Base-by-base conservation (phyloP, 345 rosid species). In the Linum tenue region DNA sequence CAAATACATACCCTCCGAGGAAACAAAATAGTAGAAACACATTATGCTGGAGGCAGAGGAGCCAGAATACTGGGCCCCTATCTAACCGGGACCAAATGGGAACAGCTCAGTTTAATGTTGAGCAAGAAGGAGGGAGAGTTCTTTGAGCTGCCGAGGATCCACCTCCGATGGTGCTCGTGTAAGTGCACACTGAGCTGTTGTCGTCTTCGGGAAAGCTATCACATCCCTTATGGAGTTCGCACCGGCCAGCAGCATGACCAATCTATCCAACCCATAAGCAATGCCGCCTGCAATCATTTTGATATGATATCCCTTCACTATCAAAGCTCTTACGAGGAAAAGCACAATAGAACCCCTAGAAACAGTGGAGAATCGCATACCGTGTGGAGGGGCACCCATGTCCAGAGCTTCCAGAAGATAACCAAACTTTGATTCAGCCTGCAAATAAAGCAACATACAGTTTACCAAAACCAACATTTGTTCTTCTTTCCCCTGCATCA, bases 321-420 rank as follows among this genome's bases (percentile, higher is more conserved):
- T 44, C 60, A 43, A 68, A 48, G 66, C 65, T 50, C 2, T 41
- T 6, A 2, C 5, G 5, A 14, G 8, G 37, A 55, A 38, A 14
- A 7, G 31, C 16, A 17, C 60, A 31, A 37, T 15, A 3, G 2
- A 66, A 3, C 56, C 39, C 17, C 0, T 16, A 14, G 36, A 12
- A 12, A 65, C 38, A 63, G 39, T 37, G n/a, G 44, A 65, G 58
- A 36, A 39, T 61, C 64, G 39, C 73, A 65, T 81, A 90, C 98
- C 98, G 71, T 90, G 97, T 42, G 99, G 99, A 62, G 99, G 99
- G 70, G 99, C 99, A 70, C 99, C 99, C 86, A 90, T 90, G 73
- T 94, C 97, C 59, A 94, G 82, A 70, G 97, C 97, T 84, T 94
- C 99, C 63, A 90, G 77, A 66, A 94, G 95, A 78, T 90, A 94